Percentiles rank a stretch among this genome's conserved stretches.
Conservation (phyloP, 169 alveolate genomes). For the Plasmodium gonderi region DNA sequence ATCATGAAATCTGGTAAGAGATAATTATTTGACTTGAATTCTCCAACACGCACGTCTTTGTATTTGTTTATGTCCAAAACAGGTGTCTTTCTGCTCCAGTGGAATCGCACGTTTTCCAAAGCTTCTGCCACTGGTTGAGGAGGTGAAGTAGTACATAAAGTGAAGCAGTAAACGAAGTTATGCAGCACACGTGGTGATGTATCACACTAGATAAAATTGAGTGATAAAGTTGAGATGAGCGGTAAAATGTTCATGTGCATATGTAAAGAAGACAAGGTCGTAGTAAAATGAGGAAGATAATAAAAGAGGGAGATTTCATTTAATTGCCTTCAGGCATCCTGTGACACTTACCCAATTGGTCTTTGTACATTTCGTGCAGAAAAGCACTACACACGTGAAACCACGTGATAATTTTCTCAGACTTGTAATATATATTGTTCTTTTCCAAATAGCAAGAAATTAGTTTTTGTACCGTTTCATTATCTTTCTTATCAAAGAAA, state of each 20-base stretch:
- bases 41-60: conserved; percentile 47
- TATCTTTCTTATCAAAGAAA: background rate
- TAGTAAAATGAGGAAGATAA: too few relatives aligned
- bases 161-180: background rate
- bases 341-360: background rate
- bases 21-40: conserved; percentile 42
- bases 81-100: background rate
- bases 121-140: conserved; percentile 1
- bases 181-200: too few relatives aligned
- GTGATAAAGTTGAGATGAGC: too few relatives aligned
- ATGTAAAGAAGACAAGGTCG: too few relatives aligned
- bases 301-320: background rate
- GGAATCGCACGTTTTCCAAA: conserved; percentile 1
- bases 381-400: conserved; percentile 60
- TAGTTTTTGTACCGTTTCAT: conserved; percentile 41
- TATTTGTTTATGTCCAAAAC: conserved; percentile 46
- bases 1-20: conserved; percentile 55
- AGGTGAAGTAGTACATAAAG: background rate
- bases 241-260: too few relatives aligned
- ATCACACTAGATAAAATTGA: too few relatives aligned
- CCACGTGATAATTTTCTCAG: conserved; percentile 61
- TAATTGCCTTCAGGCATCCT: background rate
- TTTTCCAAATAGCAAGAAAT: conserved; percentile 24
- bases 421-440: conserved; percentile 43
- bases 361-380: conserved; percentile 30